phyloP scores from a whole-genome alignment of 1,284 basidiomycete genomes.

The Termitomyces sp. region DNA sequence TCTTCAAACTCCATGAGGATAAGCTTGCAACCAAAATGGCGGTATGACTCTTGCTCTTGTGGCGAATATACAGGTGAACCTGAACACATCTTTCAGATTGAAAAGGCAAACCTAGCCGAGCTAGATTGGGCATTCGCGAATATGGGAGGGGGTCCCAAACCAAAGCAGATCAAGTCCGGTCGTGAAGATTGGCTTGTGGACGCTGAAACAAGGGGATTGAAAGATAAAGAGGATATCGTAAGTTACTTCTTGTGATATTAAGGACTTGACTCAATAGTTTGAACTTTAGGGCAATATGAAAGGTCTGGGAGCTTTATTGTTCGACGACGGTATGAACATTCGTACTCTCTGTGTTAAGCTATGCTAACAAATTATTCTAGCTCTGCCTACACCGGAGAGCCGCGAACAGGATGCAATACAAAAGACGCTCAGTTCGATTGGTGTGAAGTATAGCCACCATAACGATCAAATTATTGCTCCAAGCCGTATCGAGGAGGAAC shows the following conservation, averaged over 20 bases:
- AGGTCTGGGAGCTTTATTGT: conserved; percentile 61
- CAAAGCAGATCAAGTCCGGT: conserved; percentile 31
- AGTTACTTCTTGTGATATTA: not conserved
- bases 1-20: conserved; percentile 74
- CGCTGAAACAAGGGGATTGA: conserved; percentile 44
- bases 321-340: conserved; percentile 55
- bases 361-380: conserved; percentile 18
- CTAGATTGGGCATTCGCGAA: conserved; percentile 76
- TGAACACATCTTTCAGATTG: conserved; percentile 47
- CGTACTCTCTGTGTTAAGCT: conserved; percentile 5
- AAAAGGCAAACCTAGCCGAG: conserved; percentile 64
- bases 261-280: not conserved
- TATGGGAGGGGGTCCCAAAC: conserved; percentile 43
- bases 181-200: conserved; percentile 39
- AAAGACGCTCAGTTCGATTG: conserved; percentile 52
- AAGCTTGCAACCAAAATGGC: conserved; percentile 69
- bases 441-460: conserved; percentile 64
- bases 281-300: conserved; percentile 43
- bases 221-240: conserved; percentile 57
- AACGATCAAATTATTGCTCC: conserved; percentile 66
- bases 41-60: conserved; percentile 34
- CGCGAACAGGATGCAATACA: conserved; percentile 45
- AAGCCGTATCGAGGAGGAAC: conserved; percentile 64
- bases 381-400: conserved; percentile 25
- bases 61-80: not conserved